Base-by-base conservation (phyloP, 345 rosid species). In the Rhodomyrtus tomentosa region DNA sequence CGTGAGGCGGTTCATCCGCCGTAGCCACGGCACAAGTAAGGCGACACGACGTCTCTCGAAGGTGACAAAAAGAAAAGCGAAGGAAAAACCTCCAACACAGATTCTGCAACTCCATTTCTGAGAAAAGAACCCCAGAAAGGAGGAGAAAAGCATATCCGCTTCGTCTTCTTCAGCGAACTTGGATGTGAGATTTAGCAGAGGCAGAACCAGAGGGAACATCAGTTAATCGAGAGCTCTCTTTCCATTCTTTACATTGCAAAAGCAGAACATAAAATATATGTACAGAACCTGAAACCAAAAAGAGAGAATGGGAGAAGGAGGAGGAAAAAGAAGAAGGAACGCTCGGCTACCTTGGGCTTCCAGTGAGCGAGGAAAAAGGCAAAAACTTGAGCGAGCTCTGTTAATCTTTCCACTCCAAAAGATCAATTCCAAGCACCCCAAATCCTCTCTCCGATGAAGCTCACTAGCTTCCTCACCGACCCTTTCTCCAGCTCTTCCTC, bases 381-480 rank as follows among this genome's bases (percentile, higher is more conserved):
- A 29, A 81, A 81, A 81, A 81, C 48, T 50, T 38, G 55, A 81
- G 29, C 83, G 50, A 36, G 20, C 54, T n/a, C 7, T 5, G 80
- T 73, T 73, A 15, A 45, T 36, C 38, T 45, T 73, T 40, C 40
- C 7, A 3, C 59, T 72, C n/a, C 12, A 16, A 4, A 4, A 62
- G 81, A 80, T 85, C 59, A 85, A 55, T 82, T 86, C 92, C 94
- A 94, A 85, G 91, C 94, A 68, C 94, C 91, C 95, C 95, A 93
- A 68, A 94, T 89, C 88, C 87, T 94, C 88, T 93, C 95, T 62
- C 96, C 98, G 51, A 95, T 89, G 82, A 91, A 95, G 84, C 88
- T 91, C 81, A 93, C 91, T 36, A 95, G 50, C 89, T 87, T 79
- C 81, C 90, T 89, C 50, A 93, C 88, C 2, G 93, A 84, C 55